Evolutionary conservation across 257 asterid species (phyloP).

Genomic region (Cynanchum wilfordii): DNA sequence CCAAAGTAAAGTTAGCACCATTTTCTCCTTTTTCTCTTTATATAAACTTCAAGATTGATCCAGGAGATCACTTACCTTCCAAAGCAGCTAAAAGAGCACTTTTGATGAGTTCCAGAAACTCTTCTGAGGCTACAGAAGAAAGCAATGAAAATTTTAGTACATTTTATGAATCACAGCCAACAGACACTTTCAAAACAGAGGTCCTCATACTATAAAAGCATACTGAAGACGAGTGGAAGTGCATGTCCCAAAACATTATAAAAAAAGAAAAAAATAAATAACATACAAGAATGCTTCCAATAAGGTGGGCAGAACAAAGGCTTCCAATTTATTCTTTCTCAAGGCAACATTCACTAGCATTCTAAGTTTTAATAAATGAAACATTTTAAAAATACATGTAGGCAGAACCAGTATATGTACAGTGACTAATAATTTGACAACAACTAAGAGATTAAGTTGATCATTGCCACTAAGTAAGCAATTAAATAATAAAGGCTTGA

Average conservation of each 20-base stretch:
- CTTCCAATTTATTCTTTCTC: neutral
- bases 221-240: neutral
- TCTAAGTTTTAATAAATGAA: neutral
- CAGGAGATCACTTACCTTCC: constrained; percentile 60
- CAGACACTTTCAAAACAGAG: neutral
- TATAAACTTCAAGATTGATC: constrained; percentile 5
- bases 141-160: constrained; percentile 22
- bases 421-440: neutral
- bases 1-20: constrained; percentile 18
- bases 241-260: neutral
- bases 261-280: neutral
- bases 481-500: neutral
- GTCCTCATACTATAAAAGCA: neutral
- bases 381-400: neutral
- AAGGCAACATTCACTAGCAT: neutral
- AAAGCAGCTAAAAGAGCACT: constrained; percentile 94
- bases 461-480: neutral
- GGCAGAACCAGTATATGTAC: neutral
- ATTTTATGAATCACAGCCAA: constrained; percentile 9
- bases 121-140: constrained; percentile 83
- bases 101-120: constrained; percentile 92
- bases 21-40: constrained; percentile 8
- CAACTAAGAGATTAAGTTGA: neutral
- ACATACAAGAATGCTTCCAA: neutral
- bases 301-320: neutral